A percentile compares a stretch with the other conserved stretches of the same genome.
These are phyloP conservation scores for Alternaria sp. DNA, from an alignment of 2,329 filamentous ascomycete species.

Conservation along the genomic window DNA sequence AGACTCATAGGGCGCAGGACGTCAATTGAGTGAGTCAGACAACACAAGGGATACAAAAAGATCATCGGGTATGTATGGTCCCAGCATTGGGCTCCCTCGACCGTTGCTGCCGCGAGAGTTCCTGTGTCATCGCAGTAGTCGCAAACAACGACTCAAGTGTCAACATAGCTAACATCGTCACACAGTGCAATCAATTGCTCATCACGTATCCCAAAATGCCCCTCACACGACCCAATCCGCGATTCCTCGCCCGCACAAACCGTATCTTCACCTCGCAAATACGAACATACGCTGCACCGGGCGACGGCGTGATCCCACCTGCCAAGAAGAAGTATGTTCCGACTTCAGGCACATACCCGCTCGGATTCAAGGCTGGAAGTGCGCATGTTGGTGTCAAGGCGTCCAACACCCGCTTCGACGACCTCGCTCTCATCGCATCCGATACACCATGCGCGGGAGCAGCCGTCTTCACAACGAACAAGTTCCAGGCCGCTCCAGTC, in stretches of 20 bases:
- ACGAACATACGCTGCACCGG: slow-evolving; percentile 66
- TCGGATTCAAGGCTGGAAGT: slow-evolving; percentile 85
- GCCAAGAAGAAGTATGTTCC: slow-evolving; percentile 93
- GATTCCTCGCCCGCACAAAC: slow-evolving; percentile 34
- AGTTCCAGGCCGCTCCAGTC: slow-evolving; percentile 95
- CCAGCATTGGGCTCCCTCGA: not conserved
- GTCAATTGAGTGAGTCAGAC: slow-evolving; percentile 25
- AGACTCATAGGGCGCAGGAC: slow-evolving; percentile 22
- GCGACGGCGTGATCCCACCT: slow-evolving; percentile 68
- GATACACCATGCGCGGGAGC: slow-evolving; percentile 85
- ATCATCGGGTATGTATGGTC: slow-evolving; percentile 9
- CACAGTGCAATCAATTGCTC: slow-evolving; percentile 1
- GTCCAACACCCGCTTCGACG: slow-evolving; percentile 87
- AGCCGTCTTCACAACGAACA: slow-evolving; percentile 96
- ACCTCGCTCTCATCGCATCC: slow-evolving; percentile 87
- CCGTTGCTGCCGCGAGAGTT: not conserved
- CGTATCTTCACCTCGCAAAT: slow-evolving; percentile 45
- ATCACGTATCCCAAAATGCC: slow-evolving; percentile 28
- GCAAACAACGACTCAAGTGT: not conserved
- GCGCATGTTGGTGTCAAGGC: slow-evolving; percentile 94
- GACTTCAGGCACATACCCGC: slow-evolving; percentile 81
- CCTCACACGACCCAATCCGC: slow-evolving; percentile 38
- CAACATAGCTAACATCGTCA: slow-evolving; percentile 5
- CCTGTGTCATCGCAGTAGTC: not conserved
- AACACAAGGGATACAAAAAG: not conserved